Percentiles rank a stretch among this genome's conserved stretches.
Evolutionary conservation across 257 asterid genomes (phyloP).

Genomic region (Forsythia suspensa): DNA sequence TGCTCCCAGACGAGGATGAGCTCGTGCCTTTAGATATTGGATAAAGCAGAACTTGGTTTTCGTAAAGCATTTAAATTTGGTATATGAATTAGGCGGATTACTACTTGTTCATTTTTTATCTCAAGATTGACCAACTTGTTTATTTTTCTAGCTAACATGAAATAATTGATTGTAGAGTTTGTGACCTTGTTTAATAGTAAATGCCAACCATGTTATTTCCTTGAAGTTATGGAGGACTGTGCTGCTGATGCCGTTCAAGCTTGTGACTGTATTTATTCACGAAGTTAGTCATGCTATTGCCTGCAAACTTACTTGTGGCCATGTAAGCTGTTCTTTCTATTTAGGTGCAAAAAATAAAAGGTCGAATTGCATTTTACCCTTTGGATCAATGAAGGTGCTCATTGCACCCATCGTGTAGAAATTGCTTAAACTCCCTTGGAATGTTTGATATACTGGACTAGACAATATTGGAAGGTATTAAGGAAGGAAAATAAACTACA

Average conservation of each 20-base stretch:
- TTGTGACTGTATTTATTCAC: constrained; percentile 93
- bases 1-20: not conserved
- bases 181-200: not conserved
- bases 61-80: not conserved
- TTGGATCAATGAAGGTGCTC: not conserved
- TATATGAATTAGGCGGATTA: not conserved
- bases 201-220: not conserved
- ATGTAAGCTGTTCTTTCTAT: constrained; percentile 46
- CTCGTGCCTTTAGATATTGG: not conserved
- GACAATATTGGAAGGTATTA: not conserved
- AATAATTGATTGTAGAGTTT: not conserved
- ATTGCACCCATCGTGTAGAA: not conserved
- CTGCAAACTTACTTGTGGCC: constrained; percentile 95
- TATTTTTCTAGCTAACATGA: not conserved
- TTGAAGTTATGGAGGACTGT: constrained; percentile 88
- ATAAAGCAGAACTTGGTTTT: not conserved
- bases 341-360: not conserved
- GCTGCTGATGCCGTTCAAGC: constrained; percentile 91
- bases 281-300: constrained; percentile 98
- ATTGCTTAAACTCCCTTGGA: not conserved
- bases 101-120: not conserved
- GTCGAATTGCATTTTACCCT: not conserved
- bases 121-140: not conserved
- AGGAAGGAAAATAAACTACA: not conserved
- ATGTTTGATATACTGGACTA: not conserved